phyloP scores from a whole-genome alignment of 768 basidiomycete species.

The Sutorius australiensis region DNA sequence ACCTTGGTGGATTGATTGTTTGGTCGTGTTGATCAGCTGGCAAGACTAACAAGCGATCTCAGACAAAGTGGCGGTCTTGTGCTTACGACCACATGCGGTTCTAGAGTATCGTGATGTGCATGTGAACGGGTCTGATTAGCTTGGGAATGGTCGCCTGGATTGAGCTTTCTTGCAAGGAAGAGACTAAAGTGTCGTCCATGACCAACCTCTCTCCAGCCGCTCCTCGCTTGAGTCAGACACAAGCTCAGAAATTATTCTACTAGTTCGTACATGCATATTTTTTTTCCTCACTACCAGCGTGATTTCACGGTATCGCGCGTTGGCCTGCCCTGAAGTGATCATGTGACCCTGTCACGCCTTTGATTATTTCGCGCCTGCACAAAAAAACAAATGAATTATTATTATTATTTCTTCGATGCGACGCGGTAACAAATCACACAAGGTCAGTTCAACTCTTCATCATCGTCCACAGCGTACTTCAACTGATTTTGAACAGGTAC shows the following conservation, averaged over 20 bases:
- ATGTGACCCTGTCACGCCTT: neutral
- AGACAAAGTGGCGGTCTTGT: neutral
- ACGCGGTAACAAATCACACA: slow-evolving; percentile 63
- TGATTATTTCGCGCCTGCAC: neutral
- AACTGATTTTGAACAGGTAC: slow-evolving; percentile 49
- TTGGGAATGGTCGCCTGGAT: neutral
- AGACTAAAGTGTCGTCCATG: too few relatives aligned
- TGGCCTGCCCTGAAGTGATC: slow-evolving; percentile 20
- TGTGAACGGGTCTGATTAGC: neutral
- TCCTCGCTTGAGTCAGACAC: too few relatives aligned
- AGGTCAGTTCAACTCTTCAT: slow-evolving; percentile 36
- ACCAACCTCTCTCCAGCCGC: neutral
- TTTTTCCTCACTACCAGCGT: neutral
- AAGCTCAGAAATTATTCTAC: too few relatives aligned
- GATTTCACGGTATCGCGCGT: slow-evolving; percentile 6
- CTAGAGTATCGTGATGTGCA: neutral
- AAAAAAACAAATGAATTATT: neutral
- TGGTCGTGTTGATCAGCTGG: slow-evolving; percentile 2
- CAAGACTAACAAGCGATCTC: neutral
- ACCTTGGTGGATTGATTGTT: slow-evolving; percentile 7
- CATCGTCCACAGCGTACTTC: neutral
- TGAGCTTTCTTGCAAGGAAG: neutral
- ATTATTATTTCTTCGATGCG: slow-evolving; percentile 34
- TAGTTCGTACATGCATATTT: too few relatives aligned
- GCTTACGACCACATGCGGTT: neutral